Base-by-base conservation (phyloP, 1,284 basidiomycete genomes). In the Meira miltonrushii region DNA sequence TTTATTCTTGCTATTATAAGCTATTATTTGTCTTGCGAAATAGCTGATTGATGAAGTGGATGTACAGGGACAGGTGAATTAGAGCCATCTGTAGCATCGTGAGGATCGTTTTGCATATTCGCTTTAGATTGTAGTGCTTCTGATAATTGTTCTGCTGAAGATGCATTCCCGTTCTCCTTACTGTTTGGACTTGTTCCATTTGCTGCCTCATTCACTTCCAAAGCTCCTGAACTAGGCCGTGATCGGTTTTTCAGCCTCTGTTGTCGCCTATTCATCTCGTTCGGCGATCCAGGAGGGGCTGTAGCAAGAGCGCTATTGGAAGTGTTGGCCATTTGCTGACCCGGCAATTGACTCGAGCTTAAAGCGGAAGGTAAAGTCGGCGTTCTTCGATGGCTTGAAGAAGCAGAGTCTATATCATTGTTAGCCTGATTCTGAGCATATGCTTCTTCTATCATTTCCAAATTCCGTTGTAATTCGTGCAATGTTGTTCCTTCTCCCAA, bases 401-500 rank as follows among this genome's bases (percentile, higher is more conserved):
- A 17, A 23, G 25, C 17, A 48, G 25, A 6, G 13, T 13, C 46
- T 3, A 25, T 7, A 23, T 21, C 21, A 48, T 13, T 13, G 21
- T 13, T 19, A 13, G 21, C 28, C 13, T 40, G 15, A 7, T 37
- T 38, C 13, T n/a, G 23, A 17, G 49, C 49, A 15, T 21, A 17
- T 21, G 59, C 47, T 57, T 43, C 64, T 19, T 71, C 70, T 11
- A 74, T 60, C 28, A 68, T 61, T 2, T 61, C 66, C 19, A 74
- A 53, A 38, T 66, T 67, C 21, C 57, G 49, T 40, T 69, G 60
- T 10, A 74, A 52, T 13, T 56, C 70, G 2, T 64, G 64, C 7
- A 74, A 23, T 1, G 58, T 66, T 1, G 71, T 72, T 11, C 66
- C 70, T 39, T 72, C 61, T 10, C 72, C 72, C 10, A 72, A 52